Evolutionary conservation across 495 filamentous ascomycete genomes (phyloP).

Genomic region (Thermothielavioides terrestris): DNA sequence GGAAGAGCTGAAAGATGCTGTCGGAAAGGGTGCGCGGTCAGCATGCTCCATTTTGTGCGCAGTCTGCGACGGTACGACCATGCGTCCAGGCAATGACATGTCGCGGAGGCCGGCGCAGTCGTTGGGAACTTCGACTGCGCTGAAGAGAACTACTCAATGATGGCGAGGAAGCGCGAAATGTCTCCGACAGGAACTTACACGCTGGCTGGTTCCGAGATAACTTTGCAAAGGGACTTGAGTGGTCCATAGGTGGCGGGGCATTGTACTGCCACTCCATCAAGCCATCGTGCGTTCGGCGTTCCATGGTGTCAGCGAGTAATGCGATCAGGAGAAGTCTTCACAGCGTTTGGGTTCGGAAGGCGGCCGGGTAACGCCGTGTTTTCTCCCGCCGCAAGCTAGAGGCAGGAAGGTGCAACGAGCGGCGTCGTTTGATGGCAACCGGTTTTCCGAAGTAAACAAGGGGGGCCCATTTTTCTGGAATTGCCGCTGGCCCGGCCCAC

Average conservation of each 20-base stretch:
- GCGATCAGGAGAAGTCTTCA: not conserved
- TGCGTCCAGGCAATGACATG: no score
- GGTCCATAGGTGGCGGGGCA: constrained; percentile 35
- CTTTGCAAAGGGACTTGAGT: constrained; percentile 39
- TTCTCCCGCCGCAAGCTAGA: not conserved
- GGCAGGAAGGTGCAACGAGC: constrained; percentile 1
- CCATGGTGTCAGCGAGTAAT: constrained; percentile 24
- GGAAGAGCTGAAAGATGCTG: constrained; percentile 26
- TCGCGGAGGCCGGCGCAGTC: not conserved
- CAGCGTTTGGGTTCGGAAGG: not conserved
- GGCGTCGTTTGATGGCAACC: constrained; percentile 26
- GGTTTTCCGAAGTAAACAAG: constrained; percentile 21
- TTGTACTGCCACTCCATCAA: constrained; percentile 47
- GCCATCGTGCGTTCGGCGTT: constrained; percentile 36
- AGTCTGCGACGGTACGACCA: not conserved
- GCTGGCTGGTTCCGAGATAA: constrained; percentile 19
- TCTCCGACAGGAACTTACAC: constrained; percentile 14
- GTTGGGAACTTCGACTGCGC: not conserved
- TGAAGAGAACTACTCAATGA: no score
- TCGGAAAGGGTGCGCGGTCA: constrained; percentile 1
- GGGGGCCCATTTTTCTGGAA: constrained; percentile 6
- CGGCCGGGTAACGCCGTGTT: constrained; percentile 2
- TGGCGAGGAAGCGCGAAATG: no score
- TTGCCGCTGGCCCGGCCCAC: constrained; percentile 11
- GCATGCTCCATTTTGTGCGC: not conserved